Evolutionary conservation across 352 stramenopile genomes (phyloP).

Genomic region (Phytophthora cryptogea): DNA sequence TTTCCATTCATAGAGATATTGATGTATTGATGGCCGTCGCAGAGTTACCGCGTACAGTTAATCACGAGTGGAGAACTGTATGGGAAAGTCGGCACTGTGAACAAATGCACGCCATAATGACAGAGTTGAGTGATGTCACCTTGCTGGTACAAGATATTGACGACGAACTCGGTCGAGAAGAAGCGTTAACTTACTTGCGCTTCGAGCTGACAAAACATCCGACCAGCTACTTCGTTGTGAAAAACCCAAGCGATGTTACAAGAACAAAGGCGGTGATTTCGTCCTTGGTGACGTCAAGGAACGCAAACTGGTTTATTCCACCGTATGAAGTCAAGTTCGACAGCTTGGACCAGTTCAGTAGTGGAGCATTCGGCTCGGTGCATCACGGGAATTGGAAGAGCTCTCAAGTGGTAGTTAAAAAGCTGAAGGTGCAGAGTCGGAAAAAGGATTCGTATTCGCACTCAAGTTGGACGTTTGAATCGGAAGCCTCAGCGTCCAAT

Average conservation of each 20-base stretch:
- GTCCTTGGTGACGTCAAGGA: neutral
- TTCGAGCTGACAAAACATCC: too few relatives aligned
- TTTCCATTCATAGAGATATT: too few relatives aligned
- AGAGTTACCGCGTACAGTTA: too few relatives aligned
- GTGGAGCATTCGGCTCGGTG: slow-evolving; percentile 12
- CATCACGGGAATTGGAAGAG: too few relatives aligned
- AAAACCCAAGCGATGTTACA: neutral
- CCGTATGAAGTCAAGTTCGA: slow-evolving; percentile 30
- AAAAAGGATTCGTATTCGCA: neutral
- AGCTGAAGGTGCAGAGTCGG: too few relatives aligned
- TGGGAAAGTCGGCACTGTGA: too few relatives aligned
- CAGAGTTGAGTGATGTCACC: too few relatives aligned
- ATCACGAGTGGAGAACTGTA: slow-evolving; percentile 9
- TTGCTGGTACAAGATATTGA: too few relatives aligned
- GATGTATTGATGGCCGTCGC: too few relatives aligned
- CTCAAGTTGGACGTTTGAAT: neutral
- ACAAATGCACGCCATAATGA: neutral
- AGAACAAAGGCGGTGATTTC: neutral
- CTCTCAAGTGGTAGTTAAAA: too few relatives aligned
- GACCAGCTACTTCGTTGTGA: neutral
- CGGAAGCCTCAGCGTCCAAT: neutral
- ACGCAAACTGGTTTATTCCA: slow-evolving; percentile 29
- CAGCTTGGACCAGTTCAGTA: slow-evolving; percentile 16
- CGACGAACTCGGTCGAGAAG: too few relatives aligned
- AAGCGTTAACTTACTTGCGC: too few relatives aligned